Conservation (phyloP, 768 basidiomycete species). For the Flagelloscypha sp. region DNA sequence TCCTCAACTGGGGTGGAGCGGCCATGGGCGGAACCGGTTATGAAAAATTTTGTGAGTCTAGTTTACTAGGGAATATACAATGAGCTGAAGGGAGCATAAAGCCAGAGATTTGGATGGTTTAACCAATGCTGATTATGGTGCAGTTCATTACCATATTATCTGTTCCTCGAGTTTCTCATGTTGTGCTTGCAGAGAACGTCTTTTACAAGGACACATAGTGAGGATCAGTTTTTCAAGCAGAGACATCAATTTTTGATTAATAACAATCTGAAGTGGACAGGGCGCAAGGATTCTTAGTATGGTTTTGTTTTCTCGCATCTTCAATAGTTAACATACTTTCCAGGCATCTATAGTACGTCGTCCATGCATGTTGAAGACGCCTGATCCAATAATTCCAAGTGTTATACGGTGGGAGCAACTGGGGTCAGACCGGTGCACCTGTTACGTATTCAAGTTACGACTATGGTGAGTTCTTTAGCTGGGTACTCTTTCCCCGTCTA, state of each 20-base stretch:
- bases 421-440: conserved; percentile 50
- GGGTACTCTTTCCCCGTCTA: too few relatives aligned
- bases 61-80: too few relatives aligned
- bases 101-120: too few relatives aligned
- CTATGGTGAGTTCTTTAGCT: conserved; percentile 51
- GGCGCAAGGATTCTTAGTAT: conserved; percentile 44
- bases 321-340: conserved; percentile 11
- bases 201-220: conserved; percentile 49
- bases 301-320: conserved; percentile 15
- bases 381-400: conserved; percentile 20
- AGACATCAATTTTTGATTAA: neutral
- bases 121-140: conserved; percentile 36
- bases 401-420: conserved; percentile 58
- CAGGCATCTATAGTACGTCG: conserved; percentile 40
- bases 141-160: conserved; percentile 1
- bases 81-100: too few relatives aligned
- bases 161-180: conserved; percentile 2
- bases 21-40: conserved; percentile 39
- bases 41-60: conserved; percentile 37
- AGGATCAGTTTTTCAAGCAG: conserved; percentile 7
- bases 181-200: conserved; percentile 30
- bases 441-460: conserved; percentile 57
- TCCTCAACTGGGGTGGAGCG: conserved; percentile 35
- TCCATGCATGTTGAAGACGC: neutral
- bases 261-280: conserved; percentile 25